phyloP scores from a whole-genome alignment of 2,329 filamentous ascomycete genomes.

The Cordyceps militaris region DNA sequence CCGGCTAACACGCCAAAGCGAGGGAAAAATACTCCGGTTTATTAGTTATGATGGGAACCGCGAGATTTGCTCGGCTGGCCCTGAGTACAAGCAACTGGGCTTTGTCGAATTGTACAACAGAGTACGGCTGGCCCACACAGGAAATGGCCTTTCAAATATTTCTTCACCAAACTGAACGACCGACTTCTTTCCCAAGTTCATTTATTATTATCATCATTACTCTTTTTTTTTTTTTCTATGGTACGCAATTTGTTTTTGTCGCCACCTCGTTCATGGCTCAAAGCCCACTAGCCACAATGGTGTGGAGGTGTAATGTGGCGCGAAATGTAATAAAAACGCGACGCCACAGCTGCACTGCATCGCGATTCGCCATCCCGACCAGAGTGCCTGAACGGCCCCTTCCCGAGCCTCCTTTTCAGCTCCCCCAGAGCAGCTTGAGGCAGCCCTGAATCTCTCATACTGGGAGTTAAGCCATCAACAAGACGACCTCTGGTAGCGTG shows the following conservation, averaged over 20 bases:
- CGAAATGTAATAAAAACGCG: neutral
- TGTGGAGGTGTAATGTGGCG: constrained; percentile 11
- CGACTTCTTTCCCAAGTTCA: too few species aligned
- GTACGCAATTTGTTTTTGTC: too few species aligned
- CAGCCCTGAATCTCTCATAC: neutral
- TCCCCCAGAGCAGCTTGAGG: neutral
- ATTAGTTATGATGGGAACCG: neutral
- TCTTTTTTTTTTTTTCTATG: too few species aligned
- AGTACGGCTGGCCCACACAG: neutral
- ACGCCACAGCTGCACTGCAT: constrained; percentile 10
- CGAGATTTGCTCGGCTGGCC: neutral
- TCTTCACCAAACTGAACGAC: too few species aligned
- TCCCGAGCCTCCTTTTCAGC: neutral
- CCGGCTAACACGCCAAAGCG: neutral
- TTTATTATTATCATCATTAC: too few species aligned
- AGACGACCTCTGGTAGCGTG: neutral
- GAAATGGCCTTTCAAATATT: neutral
- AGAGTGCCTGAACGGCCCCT: neutral
- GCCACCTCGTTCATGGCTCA: too few species aligned
- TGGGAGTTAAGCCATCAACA: neutral
- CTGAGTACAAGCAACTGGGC: neutral
- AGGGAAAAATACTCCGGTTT: neutral
- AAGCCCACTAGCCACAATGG: constrained; percentile 7
- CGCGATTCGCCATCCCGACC: neutral
- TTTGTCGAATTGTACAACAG: too few species aligned